phyloP scores from a whole-genome alignment of 2,329 filamentous ascomycete species.

The Trichoderma harzianum region DNA sequence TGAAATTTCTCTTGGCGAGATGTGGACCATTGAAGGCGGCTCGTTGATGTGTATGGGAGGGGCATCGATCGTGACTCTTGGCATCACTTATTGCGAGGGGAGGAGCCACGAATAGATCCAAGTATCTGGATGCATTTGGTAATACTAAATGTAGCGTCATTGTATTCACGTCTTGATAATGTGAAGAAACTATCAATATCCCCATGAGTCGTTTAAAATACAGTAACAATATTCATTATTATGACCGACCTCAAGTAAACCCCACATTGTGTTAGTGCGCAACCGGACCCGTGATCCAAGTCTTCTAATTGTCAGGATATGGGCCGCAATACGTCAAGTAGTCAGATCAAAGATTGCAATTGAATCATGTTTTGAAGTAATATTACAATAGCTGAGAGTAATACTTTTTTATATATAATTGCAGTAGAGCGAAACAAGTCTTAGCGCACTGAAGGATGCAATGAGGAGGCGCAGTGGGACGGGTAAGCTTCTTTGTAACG shows the following conservation, averaged over 20 bases:
- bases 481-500: background rate
- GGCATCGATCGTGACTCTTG: background rate
- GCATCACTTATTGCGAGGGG: background rate
- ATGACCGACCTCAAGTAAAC: background rate
- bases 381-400: background rate
- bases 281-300: background rate
- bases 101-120: background rate
- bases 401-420: background rate
- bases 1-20: background rate
- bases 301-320: background rate
- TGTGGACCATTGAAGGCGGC: background rate
- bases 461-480: background rate
- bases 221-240: background rate
- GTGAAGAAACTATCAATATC: background rate
- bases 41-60: background rate
- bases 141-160: background rate
- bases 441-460: background rate
- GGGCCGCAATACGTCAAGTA: background rate
- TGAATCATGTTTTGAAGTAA: background rate
- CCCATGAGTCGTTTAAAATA: background rate
- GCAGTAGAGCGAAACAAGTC: background rate
- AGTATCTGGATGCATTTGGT: background rate
- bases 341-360: background rate
- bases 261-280: background rate
- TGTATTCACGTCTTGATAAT: background rate